These are phyloP conservation scores for Penicillium sp. DNA, from an alignment of 2,329 filamentous ascomycete genomes.

Conservation along the genomic window DNA sequence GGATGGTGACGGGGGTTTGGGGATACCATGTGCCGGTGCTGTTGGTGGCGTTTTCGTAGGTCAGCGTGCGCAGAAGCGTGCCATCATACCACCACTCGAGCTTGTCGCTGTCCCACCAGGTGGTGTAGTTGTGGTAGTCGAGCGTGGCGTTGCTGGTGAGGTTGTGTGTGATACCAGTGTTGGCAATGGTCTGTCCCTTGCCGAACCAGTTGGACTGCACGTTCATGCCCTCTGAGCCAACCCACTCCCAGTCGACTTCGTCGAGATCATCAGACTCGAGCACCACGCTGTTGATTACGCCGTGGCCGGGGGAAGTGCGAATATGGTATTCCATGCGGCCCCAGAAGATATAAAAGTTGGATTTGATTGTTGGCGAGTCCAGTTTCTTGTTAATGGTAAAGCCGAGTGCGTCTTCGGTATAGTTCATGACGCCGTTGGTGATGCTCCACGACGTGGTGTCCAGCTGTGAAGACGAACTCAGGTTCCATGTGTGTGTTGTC, in stretches of 20 bases:
- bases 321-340: constrained; percentile 74
- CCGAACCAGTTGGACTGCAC: constrained; percentile 92
- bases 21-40: constrained; percentile 59
- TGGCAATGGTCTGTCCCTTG: constrained; percentile 78
- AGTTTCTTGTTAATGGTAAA: constrained; percentile 68
- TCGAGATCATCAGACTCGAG: constrained; percentile 79
- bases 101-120: constrained; percentile 64
- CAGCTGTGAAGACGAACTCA: constrained; percentile 55
- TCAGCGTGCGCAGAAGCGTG: constrained; percentile 57
- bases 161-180: constrained; percentile 74
- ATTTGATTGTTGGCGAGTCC: constrained; percentile 74
- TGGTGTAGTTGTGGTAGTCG: constrained; percentile 45
- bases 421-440: constrained; percentile 62
- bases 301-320: constrained; percentile 69
- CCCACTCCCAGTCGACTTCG: constrained; percentile 70
- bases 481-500: constrained; percentile 56
- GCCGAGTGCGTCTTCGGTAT: constrained; percentile 60
- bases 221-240: constrained; percentile 35
- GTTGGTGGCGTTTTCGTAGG: constrained; percentile 53
- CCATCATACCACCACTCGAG: constrained; percentile 66
- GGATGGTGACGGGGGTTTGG: constrained; percentile 69
- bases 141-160: constrained; percentile 54
- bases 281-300: constrained; percentile 78
- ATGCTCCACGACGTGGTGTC: constrained; percentile 60
- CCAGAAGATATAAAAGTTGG: constrained; percentile 82